phyloP scores from a whole-genome alignment of 441 rosid genomes.

The Hura crepitans region DNA sequence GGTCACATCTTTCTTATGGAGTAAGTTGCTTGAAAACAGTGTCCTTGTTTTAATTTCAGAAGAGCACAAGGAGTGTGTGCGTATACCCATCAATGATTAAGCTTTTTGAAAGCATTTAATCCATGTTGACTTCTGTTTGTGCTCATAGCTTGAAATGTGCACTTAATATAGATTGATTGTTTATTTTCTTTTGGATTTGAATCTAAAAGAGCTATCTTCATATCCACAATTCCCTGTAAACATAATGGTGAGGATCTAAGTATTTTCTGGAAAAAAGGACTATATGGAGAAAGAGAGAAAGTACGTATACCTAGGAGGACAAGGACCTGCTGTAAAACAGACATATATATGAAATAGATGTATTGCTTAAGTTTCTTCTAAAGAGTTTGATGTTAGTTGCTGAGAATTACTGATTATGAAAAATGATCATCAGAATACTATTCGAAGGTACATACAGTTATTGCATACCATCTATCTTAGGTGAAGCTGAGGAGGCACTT shows the following conservation, averaged over 20 bases:
- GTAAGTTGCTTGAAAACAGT: conserved; percentile 44
- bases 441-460: background rate
- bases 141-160: background rate
- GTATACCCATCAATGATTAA: background rate
- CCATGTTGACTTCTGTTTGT: background rate
- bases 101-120: no score
- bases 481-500: background rate
- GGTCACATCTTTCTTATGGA: conserved; percentile 95
- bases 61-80: background rate
- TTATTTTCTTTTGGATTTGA: background rate
- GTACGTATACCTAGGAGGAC: background rate
- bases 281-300: background rate
- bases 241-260: background rate
- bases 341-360: background rate
- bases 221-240: background rate
- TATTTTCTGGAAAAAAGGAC: background rate
- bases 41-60: background rate
- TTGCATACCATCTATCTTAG: background rate
- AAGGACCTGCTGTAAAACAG: background rate
- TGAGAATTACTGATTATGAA: background rate
- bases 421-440: background rate
- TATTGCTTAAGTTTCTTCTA: background rate
- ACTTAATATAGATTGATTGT: no score
- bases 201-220: background rate
- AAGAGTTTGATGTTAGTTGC: background rate